These are phyloP conservation scores for Atkinsonella hypoxylon DNA, from an alignment of 2,329 filamentous ascomycete genomes.

Conservation along the genomic window DNA sequence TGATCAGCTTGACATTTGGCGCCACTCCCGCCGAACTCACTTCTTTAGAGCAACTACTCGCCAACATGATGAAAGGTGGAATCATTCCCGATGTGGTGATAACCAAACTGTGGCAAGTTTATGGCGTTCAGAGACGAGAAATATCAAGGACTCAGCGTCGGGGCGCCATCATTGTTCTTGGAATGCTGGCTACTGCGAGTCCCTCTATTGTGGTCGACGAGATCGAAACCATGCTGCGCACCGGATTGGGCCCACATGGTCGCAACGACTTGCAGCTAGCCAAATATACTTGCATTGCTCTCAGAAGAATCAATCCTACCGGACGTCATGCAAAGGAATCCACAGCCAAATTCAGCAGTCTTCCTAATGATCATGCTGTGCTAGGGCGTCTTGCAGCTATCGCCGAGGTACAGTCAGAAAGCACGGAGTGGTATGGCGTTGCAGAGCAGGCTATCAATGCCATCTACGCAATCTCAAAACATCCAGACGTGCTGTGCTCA, in stretches of 20 bases:
- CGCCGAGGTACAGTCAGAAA: conserved; percentile 73
- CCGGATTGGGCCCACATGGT: conserved; percentile 73
- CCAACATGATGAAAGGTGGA: conserved; percentile 94
- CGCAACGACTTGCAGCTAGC: conserved; percentile 76
- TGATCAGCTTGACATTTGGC: conserved; percentile 97
- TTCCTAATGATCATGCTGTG: conserved; percentile 87
- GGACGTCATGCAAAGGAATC: conserved; percentile 71
- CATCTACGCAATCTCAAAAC: conserved; percentile 87
- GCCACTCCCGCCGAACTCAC: conserved; percentile 91
- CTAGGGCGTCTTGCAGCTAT: conserved; percentile 71
- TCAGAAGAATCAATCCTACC: conserved; percentile 78
- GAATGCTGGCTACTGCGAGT: conserved; percentile 89
- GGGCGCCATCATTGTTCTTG: conserved; percentile 88
- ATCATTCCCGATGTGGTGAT: conserved; percentile 78
- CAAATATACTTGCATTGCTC: conserved; percentile 88
- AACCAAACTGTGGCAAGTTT: conserved; percentile 93
- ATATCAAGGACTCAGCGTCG: conserved; percentile 85
- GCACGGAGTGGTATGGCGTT: conserved; percentile 91
- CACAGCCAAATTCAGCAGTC: conserved; percentile 55
- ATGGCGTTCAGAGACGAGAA: conserved; percentile 84
- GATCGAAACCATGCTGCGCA: conserved; percentile 86
- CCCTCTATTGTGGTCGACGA: conserved; percentile 90
- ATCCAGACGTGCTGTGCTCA: conserved; percentile 86
- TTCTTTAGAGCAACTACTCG: conserved; percentile 84
- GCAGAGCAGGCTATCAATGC: conserved; percentile 94